A percentile compares a stretch with the other conserved stretches of the same genome.
Evolutionary conservation across 768 basidiomycete genomes (phyloP).

Genomic region (Boletus eberwhitei): DNA sequence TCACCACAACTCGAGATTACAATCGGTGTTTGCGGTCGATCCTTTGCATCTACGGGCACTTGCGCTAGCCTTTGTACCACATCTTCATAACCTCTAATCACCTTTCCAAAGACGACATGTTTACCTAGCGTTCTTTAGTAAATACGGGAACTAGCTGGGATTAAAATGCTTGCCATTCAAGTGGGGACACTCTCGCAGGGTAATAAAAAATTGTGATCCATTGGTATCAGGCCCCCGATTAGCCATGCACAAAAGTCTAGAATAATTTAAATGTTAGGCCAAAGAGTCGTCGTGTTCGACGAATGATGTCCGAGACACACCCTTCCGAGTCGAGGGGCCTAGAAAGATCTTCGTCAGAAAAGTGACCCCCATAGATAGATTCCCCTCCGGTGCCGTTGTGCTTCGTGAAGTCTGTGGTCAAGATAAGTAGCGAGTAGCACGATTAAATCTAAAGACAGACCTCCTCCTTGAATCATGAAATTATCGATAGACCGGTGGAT

Average conservation of each 20-base stretch:
- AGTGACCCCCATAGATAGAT: conserved; percentile 74
- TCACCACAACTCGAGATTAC: conserved; percentile 79
- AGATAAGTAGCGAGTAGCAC: neutral
- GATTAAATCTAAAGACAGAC: conserved; percentile 34
- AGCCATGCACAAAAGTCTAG: conserved; percentile 84
- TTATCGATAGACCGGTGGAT: conserved; percentile 76
- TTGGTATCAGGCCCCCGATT: conserved; percentile 85
- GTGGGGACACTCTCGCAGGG: conserved; percentile 71
- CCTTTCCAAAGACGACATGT: conserved; percentile 55
- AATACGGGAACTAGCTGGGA: neutral
- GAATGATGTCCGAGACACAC: conserved; percentile 29
- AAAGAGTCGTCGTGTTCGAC: neutral
- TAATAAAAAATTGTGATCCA: conserved; percentile 84
- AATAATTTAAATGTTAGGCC: neutral
- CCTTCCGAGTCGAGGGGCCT: conserved; percentile 64
- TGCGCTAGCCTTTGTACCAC: conserved; percentile 58
- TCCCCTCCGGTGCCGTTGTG: conserved; percentile 79
- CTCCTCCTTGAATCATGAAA: conserved; percentile 83
- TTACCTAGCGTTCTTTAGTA: conserved; percentile 40
- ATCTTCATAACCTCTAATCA: conserved; percentile 57
- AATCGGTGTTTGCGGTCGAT: conserved; percentile 66
- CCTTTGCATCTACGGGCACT: conserved; percentile 70
- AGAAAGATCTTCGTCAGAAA: conserved; percentile 73
- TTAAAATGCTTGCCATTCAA: conserved; percentile 51
- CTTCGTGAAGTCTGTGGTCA: conserved; percentile 66